Evolutionary conservation across 345 rosid species (phyloP).

Genomic region (Gossypium raimondii): DNA sequence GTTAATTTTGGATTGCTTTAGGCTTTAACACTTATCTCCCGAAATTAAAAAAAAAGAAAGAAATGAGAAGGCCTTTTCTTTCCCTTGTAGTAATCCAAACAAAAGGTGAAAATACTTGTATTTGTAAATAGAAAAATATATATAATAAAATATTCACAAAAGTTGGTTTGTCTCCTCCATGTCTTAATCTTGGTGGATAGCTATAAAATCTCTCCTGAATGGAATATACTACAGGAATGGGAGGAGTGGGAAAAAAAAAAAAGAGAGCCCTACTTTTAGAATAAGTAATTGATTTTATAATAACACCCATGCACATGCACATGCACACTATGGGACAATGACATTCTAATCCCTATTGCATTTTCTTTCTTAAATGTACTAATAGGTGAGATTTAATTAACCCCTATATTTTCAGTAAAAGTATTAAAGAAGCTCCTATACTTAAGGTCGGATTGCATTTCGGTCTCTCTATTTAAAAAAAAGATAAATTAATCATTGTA

Average conservation of each 20-base stretch:
- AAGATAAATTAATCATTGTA: background rate
- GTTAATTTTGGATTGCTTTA: conserved; percentile 6
- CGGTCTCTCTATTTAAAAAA: too few relatives aligned
- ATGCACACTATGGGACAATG: background rate
- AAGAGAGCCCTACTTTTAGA: background rate
- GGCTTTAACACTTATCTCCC: background rate
- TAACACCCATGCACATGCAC: background rate
- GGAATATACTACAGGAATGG: background rate
- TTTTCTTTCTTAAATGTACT: too few relatives aligned
- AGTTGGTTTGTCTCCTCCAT: background rate
- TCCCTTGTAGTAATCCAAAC: background rate
- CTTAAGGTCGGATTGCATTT: too few relatives aligned
- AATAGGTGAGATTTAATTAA: too few relatives aligned
- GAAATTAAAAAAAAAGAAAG: background rate
- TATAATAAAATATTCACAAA: background rate
- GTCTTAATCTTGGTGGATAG: background rate
- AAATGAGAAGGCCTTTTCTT: background rate
- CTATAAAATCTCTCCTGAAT: background rate
- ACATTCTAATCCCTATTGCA: background rate
- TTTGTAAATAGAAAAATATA: background rate
- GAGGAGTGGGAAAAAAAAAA: background rate
- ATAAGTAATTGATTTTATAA: background rate
- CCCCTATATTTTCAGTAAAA: too few relatives aligned
- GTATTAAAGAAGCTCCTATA: too few relatives aligned
- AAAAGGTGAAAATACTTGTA: background rate